Base-by-base conservation (phyloP, 2,329 filamentous ascomycete genomes). In the Metarhizium album region DNA sequence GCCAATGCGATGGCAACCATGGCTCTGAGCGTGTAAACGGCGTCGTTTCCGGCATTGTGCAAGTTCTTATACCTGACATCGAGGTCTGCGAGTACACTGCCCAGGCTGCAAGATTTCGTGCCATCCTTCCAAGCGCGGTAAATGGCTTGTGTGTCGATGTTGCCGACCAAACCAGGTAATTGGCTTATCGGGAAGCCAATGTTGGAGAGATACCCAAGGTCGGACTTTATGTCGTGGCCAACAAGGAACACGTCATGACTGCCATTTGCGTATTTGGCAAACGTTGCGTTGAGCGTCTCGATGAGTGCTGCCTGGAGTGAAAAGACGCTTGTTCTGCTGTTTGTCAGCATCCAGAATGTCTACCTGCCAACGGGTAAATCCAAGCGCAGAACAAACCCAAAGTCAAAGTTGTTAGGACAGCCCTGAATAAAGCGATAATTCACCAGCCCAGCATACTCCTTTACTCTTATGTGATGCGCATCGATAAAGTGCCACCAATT, bases 11-110 rank as follows among this genome's bases (percentile, higher is more conserved):
- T 54, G 0, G 61, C 79, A 6, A 95, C 64, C 74, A 93, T 78
- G 7, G 82, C 84, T 54, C 84, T 82, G 55, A 95, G 67, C 0
- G 88, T 91, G 63, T 86, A 93, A 1, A 82, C 77, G 0, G 90
- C 89, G 62, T 95, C 90, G 57, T 95, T 95, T 2, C 90, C 83
- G 0, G 84, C 90, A 61, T 95, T 95, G 66, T 95, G 90, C n/a
- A 91, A 72, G 58, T 86, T 74, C 65, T 72, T 78, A 42, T 74
- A 78, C 0, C 68, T 59, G 8, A 94, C 78, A 2, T 76, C 78
- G 27, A 95, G 71, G 5, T 84, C 75, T 5, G 66, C 60, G 23
- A 95, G 75, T 14, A 94, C 73, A 5, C 59, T 69, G 0, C 69
- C 70, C 2, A 97, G 74, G 1, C 76, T 77, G 14, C 76, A 74